These are phyloP conservation scores for Phoma herbarum DNA, from an alignment of 2,329 filamentous ascomycete genomes.

Conservation along the genomic window DNA sequence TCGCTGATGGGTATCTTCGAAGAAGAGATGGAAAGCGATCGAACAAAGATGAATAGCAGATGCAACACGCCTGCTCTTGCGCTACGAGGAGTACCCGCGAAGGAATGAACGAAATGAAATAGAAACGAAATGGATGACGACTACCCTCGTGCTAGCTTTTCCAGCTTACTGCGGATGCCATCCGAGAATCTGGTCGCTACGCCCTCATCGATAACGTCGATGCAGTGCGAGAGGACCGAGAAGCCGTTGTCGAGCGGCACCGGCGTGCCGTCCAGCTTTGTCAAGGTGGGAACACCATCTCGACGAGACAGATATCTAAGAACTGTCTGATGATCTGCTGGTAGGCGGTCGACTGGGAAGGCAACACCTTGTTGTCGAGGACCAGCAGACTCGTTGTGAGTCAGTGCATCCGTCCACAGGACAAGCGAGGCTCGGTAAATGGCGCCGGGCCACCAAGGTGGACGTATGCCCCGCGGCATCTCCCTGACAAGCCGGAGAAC, in stretches of 20 bases:
- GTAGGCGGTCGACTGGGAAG: slow-evolving; percentile 61
- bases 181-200: slow-evolving; percentile 62
- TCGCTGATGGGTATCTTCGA: slow-evolving; percentile 27
- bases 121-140: not conserved
- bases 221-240: slow-evolving; percentile 60
- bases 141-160: slow-evolving; percentile 53
- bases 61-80: slow-evolving; percentile 19
- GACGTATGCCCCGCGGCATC: slow-evolving; percentile 68
- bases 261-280: slow-evolving; percentile 59
- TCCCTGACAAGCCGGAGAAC: slow-evolving; percentile 67
- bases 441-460: slow-evolving; percentile 75
- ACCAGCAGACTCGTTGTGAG: slow-evolving; percentile 57
- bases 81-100: slow-evolving; percentile 5
- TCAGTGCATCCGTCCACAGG: slow-evolving; percentile 62
- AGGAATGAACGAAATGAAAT: slow-evolving; percentile 9
- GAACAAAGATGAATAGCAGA: slow-evolving; percentile 9
- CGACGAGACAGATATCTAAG: slow-evolving; percentile 62
- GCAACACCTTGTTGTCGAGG: slow-evolving; percentile 50
- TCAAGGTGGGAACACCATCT: slow-evolving; percentile 62
- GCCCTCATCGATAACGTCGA: slow-evolving; percentile 63
- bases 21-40: slow-evolving; percentile 25
- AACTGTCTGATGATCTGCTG: slow-evolving; percentile 61
- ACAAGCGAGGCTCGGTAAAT: slow-evolving; percentile 67
- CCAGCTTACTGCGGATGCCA: slow-evolving; percentile 63
- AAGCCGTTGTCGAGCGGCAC: slow-evolving; percentile 59